Evolutionary conservation across 495 filamentous ascomycete species (phyloP), one percentile per base, ranked within the genome.

Genomic region (Pseudevernia furfuracea): DNA sequence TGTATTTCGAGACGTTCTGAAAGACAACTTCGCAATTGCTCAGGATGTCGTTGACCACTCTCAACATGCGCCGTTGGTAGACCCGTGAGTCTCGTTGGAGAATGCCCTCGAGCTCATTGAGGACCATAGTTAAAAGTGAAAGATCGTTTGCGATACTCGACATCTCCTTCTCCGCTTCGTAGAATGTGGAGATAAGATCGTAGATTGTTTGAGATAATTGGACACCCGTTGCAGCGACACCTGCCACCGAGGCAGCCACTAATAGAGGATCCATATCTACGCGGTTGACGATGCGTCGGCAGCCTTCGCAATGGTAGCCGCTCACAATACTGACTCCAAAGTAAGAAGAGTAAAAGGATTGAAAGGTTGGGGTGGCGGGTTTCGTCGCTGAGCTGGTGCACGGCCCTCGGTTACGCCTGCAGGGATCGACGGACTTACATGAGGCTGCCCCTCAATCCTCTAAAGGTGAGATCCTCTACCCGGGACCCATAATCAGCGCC

Each of bases 161-260:
- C 41, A 60, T 44, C 37, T 60, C 38, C 9, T 34, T 41, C 32
- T 44, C 58, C n/a, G 58, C 38, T 30, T 44, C 58, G 12, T 19
- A n/a, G 38, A 60, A 17, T n/a, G 38, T 43, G 19, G 21, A 21
- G 2, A 60, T 60, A 43, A 43, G 38, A 17, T 17, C 23, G 38
- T 60, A 60, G 3, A 60, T 39, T 3, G 38, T 44, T 60, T 60
- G 58, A 44, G 58, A 60, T 34, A 39, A 19, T 19, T 44, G 58
- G 19, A 30, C 15, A 36, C 58, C 58, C 23, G 23, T 28, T 8
- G 37, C 38, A 44, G 58, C 36, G 58, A 60, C 58, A 7, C n/a
- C 58, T 19, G 58, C 58, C 7, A 44, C 58, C 8, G 37, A 44
- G 58, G 38, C 11, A 60, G 58, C 58, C 23, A 44, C 38, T 4